Conservation (phyloP, 306 rosid genomes). For the Astragalus glycyphyllos region DNA sequence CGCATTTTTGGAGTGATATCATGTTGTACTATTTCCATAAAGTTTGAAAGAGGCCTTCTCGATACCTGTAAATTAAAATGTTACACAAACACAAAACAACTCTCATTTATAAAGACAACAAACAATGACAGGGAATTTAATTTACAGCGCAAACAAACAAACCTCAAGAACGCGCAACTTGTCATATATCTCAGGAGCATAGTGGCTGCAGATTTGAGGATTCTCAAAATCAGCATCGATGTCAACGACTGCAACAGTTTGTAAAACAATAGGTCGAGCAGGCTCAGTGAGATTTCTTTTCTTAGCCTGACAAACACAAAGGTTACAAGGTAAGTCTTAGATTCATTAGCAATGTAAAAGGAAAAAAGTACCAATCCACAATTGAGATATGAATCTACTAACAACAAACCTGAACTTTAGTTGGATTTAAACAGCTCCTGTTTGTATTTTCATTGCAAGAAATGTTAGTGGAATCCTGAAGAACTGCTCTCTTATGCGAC, state of each 20-base stretch:
- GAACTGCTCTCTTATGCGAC: conserved; percentile 65
- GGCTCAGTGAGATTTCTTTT: conserved; percentile 51
- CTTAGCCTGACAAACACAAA: conserved; percentile 58
- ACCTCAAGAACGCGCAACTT: conserved; percentile 82
- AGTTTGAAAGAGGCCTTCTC: conserved; percentile 69
- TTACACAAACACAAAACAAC: conserved; percentile 1
- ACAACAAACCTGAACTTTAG: conserved; percentile 69
- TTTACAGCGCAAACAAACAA: neutral
- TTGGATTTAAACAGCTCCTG: conserved; percentile 33
- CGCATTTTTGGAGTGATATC: conserved; percentile 93
- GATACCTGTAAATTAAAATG: conserved; percentile 60
- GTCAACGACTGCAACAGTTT: conserved; percentile 14
- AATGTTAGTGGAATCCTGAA: conserved; percentile 76
- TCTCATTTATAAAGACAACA: no score
- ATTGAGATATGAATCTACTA: conserved; percentile 22
- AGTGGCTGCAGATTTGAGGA: conserved; percentile 70
- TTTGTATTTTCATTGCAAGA: conserved; percentile 46
- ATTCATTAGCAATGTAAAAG: conserved; percentile 14
- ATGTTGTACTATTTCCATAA: conserved; percentile 73
- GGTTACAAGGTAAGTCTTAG: conserved; percentile 21
- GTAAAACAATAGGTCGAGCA: conserved; percentile 43
- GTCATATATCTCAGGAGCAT: conserved; percentile 78
- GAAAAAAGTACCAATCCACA: conserved; percentile 19
- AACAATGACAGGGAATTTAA: no score
- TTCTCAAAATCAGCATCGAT: conserved; percentile 77